A percentile compares a stretch with the other conserved stretches of the same genome.
Evolutionary conservation across 179 eudicot species (phyloP).

Genomic region (Vitellaria paradoxa): DNA sequence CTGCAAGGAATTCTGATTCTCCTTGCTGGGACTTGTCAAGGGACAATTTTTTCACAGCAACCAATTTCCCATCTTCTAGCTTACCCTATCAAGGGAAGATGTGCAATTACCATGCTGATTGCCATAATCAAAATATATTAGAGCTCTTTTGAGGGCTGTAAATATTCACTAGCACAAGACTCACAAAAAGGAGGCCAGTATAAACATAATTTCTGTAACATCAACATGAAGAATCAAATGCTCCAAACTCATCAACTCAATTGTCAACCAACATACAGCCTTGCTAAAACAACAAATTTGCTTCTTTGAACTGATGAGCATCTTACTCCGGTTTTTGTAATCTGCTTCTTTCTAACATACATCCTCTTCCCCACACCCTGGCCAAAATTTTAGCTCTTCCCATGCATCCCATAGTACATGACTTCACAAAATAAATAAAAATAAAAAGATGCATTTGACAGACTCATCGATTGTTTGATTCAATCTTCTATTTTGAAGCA

Average conservation of each 20-base stretch:
- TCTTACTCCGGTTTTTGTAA: no score
- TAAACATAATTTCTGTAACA: background rate
- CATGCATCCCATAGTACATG: background rate
- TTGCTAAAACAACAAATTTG: background rate
- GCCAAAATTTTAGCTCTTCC: background rate
- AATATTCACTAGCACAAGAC: background rate
- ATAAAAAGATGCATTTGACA: background rate
- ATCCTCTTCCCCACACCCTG: background rate
- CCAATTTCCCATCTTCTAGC: conserved; percentile 43
- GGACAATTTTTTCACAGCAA: conserved; percentile 57
- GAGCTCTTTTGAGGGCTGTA: background rate
- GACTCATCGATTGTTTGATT: background rate
- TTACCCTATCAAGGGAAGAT: conserved; percentile 30
- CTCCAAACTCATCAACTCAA: background rate
- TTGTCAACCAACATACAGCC: background rate
- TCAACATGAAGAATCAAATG: background rate
- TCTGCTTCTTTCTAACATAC: background rate
- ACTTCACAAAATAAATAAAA: background rate
- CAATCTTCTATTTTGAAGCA: background rate
- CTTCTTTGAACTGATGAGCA: no score
- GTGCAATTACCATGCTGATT: background rate
- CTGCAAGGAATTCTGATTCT: conserved; percentile 58
- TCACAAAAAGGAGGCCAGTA: background rate
- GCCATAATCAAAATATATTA: background rate
- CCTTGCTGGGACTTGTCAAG: conserved; percentile 48